These are phyloP conservation scores for Cryptococcus sp. DNA, from an alignment of 1,284 basidiomycete genomes.

Conservation along the genomic window DNA sequence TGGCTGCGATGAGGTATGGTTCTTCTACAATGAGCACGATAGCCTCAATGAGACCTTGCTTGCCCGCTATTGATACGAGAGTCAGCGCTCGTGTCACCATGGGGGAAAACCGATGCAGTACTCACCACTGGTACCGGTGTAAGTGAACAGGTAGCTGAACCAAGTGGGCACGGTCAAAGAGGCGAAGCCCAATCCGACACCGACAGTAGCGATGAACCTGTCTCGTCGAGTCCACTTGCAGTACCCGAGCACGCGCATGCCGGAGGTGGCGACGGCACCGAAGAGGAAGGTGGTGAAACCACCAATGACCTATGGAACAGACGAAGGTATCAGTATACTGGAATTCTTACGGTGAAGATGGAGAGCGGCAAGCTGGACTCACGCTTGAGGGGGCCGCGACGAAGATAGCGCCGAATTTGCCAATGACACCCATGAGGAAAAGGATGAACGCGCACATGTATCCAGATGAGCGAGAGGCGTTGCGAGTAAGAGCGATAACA, in stretches of 20 bases:
- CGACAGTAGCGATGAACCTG: conserved; percentile 71
- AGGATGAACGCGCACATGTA: conserved; percentile 41
- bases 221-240: conserved; percentile 70
- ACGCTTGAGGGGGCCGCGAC: conserved; percentile 30
- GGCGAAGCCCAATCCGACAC: conserved; percentile 74
- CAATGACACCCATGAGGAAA: conserved; percentile 39
- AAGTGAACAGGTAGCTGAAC: conserved; percentile 47
- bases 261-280: conserved; percentile 58
- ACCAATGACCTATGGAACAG: not conserved
- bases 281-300: conserved; percentile 49
- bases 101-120: not conserved
- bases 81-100: not conserved
- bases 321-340: too few species aligned
- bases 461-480: conserved; percentile 34
- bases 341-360: too few species aligned
- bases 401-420: conserved; percentile 40
- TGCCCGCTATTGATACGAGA: conserved; percentile 52
- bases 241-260: conserved; percentile 70
- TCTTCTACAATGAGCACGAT: conserved; percentile 79
- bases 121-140: conserved; percentile 55
- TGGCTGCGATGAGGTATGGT: conserved; percentile 49
- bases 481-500: conserved; percentile 42
- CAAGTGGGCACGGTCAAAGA: conserved; percentile 56
- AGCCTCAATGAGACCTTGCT: conserved; percentile 74
- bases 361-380: conserved; percentile 19